Evolutionary conservation across 1,284 basidiomycete species (phyloP), one percentile per base, ranked within the genome.

Genomic region (Ustilago crameri): DNA sequence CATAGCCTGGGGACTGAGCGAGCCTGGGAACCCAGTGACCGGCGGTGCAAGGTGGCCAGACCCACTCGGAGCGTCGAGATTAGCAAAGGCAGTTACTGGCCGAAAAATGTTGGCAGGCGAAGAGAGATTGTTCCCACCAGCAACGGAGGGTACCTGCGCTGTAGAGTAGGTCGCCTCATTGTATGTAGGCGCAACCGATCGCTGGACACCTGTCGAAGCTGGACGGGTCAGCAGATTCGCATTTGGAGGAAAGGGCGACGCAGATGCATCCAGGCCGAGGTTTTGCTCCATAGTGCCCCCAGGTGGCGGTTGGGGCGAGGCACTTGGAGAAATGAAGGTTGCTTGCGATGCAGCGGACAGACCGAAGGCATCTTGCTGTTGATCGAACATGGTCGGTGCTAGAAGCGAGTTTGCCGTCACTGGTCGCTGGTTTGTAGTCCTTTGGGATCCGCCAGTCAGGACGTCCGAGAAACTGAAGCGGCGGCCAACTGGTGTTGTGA

Each of bases 381-480:
- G 46, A 0, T 51, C 51, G 45, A 60, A 60, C 42, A 45, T 49
- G 18, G 22, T 56, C 9, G 59, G 46, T 15, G 42, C 46, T 23
- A 72, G 15, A 32, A 55, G 27, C 4, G 69, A 34, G 42, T 54
- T 59, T 35, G 69, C 54, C 2, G 69, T 62, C 14, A 60, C 51
- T 4, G 69, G 69, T 24, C 69, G 54, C 24, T 57, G 56, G 45
- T 44, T 18, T 14, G 49, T 37, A 5, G 45, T 27, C 3, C 46
- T 41, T 15, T 27, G 32, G 3, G 53, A 46, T 8, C 55, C 50
- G n/a, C 63, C 54, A 3, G 55, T 37, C 3, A 66, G n/a, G 4
- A 59, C 59, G 41, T 66, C 69, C 18, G 69, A 72, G 20, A 72
- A 72, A 59, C 69, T 72, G 59, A 57, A 58, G 3, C 69, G 63